Evolutionary conservation across 2,329 filamentous ascomycete genomes (phyloP).

Genomic region (Karstenula rhodostoma): DNA sequence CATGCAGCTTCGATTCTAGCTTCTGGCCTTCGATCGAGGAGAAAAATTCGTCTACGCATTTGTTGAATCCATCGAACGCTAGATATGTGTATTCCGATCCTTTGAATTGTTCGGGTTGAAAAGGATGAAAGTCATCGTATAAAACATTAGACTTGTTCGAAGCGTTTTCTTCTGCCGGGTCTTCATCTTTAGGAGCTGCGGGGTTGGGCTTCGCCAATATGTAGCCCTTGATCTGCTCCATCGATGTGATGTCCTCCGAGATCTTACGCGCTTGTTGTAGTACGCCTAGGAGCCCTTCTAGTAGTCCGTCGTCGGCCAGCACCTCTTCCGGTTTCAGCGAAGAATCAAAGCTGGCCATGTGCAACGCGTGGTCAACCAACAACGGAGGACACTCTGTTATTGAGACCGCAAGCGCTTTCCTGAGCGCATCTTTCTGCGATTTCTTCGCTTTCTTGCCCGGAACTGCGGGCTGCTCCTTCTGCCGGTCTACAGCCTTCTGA

Average conservation of each 20-base stretch:
- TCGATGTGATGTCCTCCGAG: conserved; percentile 72
- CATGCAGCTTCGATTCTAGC: conserved; percentile 80
- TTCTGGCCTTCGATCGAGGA: conserved; percentile 96
- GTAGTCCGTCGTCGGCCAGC: conserved; percentile 68
- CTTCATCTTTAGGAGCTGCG: conserved; percentile 43
- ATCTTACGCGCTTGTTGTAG: conserved; percentile 75
- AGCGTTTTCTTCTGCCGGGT: conserved; percentile 52
- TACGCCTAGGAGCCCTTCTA: conserved; percentile 73
- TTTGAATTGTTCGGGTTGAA: conserved; percentile 81
- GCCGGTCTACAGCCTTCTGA: conserved; percentile 69
- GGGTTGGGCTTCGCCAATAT: conserved; percentile 76
- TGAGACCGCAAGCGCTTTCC: conserved; percentile 80
- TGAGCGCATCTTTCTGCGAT: conserved; percentile 77
- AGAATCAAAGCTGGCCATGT: conserved; percentile 73
- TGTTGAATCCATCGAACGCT: conserved; percentile 85
- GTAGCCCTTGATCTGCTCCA: conserved; percentile 76
- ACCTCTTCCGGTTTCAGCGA: conserved; percentile 73
- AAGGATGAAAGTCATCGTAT: conserved; percentile 96
- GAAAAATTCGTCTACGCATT: conserved; percentile 95
- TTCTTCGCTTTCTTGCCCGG: conserved; percentile 73
- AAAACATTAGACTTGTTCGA: conserved; percentile 62
- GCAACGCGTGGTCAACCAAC: conserved; percentile 85
- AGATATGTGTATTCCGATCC: conserved; percentile 73
- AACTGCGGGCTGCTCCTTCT: conserved; percentile 59
- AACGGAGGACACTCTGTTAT: conserved; percentile 91